phyloP scores from a whole-genome alignment of 1,284 basidiomycete genomes.

The Sutorius eximius region DNA sequence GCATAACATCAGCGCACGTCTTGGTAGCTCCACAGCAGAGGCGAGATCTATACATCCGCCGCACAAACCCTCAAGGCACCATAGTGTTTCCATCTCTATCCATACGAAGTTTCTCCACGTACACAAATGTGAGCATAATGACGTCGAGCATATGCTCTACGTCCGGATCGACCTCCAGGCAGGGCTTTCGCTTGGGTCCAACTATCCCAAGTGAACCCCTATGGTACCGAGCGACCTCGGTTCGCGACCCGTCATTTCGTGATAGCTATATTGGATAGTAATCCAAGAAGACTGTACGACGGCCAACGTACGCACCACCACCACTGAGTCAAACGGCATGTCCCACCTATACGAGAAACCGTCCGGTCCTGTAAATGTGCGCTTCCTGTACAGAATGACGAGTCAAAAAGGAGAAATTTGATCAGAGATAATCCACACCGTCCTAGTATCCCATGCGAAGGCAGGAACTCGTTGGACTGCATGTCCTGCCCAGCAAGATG shows the following conservation, averaged over 20 bases:
- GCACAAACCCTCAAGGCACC: constrained; percentile 11
- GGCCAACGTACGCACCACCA: constrained; percentile 19
- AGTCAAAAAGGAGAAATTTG: neutral
- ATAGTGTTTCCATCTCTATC: constrained; percentile 23
- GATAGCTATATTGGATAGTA: constrained; percentile 18
- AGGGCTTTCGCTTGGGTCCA: constrained; percentile 24
- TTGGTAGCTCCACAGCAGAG: neutral
- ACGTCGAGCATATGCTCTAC: constrained; percentile 40
- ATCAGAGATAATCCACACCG: constrained; percentile 16
- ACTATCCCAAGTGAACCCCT: constrained; percentile 20
- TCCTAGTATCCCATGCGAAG: constrained; percentile 23
- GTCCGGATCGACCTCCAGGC: constrained; percentile 35
- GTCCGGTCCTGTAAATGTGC: constrained; percentile 32
- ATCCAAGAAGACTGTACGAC: neutral
- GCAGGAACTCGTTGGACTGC: constrained; percentile 28
- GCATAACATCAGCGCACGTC: constrained; percentile 4
- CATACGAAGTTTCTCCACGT: constrained; percentile 38
- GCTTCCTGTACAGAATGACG: constrained; percentile 17
- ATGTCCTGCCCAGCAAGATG: constrained; percentile 20
- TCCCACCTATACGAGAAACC: constrained; percentile 29
- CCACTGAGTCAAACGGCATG: constrained; percentile 13
- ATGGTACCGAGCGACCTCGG: constrained; percentile 33
- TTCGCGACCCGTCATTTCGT: constrained; percentile 14
- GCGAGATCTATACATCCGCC: constrained; percentile 1
- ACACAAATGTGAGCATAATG: constrained; percentile 45